phyloP scores from a whole-genome alignment of 768 basidiomycete genomes.

The Pholiota microspora region DNA sequence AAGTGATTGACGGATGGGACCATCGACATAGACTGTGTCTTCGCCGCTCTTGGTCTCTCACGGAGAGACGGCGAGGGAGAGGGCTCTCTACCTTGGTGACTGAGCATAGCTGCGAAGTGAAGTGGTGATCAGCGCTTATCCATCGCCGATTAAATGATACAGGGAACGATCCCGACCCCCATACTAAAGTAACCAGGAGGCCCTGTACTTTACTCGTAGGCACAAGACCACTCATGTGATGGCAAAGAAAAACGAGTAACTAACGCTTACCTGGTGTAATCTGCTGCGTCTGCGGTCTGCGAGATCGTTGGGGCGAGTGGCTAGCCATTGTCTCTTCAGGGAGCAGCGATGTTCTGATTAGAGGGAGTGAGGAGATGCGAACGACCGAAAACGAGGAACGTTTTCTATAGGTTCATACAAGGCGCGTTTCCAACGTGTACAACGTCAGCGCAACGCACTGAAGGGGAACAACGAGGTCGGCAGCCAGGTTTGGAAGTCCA shows the following conservation, averaged over 20 bases:
- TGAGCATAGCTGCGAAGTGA: conserved; percentile 38
- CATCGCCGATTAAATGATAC: conserved; percentile 16
- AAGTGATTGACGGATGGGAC: conserved; percentile 56
- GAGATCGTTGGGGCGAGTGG: conserved; percentile 57
- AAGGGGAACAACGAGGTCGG: conserved; percentile 53
- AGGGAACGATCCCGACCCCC: conserved; percentile 8
- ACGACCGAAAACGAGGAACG: conserved; percentile 16
- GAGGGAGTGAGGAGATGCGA: conserved; percentile 16
- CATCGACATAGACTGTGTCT: conserved; percentile 61
- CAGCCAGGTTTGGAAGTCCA: conserved; percentile 53
- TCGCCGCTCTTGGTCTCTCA: conserved; percentile 52
- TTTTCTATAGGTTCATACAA: conserved; percentile 32
- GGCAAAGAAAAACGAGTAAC: conserved; percentile 14
- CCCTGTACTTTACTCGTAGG: conserved; percentile 8
- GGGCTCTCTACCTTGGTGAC: conserved; percentile 40
- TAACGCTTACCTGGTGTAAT: conserved; percentile 45
- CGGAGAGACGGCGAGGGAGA: conserved; percentile 48
- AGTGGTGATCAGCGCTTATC: conserved; percentile 26
- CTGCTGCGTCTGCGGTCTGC: conserved; percentile 50
- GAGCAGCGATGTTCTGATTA: conserved; percentile 25
- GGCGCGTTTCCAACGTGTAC: conserved; percentile 73
- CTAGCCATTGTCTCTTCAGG: conserved; percentile 47
- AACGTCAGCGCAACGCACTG: conserved; percentile 39
- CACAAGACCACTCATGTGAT: conserved; percentile 19
- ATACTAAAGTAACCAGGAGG: conserved; percentile 1